Conservation (phyloP, 2,329 filamentous ascomycete species). For the Colletotrichum sp. region DNA sequence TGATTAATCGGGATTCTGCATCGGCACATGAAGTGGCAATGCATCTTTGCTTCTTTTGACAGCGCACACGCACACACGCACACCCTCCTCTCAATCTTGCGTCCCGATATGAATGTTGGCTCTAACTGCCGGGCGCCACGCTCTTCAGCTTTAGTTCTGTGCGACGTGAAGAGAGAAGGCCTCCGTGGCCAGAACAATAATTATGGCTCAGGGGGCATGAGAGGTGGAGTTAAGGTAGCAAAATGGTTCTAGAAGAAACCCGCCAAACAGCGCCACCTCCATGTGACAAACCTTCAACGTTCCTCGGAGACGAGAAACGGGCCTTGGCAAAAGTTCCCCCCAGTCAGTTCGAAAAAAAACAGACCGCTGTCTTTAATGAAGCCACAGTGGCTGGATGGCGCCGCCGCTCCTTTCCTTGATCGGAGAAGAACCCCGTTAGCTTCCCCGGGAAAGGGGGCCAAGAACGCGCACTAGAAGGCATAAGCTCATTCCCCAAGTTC, state of each 20-base stretch:
- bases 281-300: neutral
- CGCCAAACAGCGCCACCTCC: neutral
- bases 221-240: neutral
- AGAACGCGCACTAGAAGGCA: neutral
- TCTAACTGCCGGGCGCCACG: neutral
- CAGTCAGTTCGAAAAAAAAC: neutral
- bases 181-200: neutral
- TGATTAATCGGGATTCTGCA: neutral
- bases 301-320: neutral
- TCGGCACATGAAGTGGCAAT: neutral
- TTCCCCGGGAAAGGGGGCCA: neutral
- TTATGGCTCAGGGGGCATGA: neutral
- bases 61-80: neutral
- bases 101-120: neutral
- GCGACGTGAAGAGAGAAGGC: neutral
- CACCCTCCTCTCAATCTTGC: neutral
- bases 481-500: slow-evolving; percentile 1
- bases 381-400: slow-evolving; percentile 2
- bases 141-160: neutral
- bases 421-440: neutral
- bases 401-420: neutral
- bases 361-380: neutral
- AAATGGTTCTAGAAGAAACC: neutral
- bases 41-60: neutral
- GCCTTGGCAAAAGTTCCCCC: neutral